Percentiles rank a stretch among this genome's conserved stretches.
Evolutionary conservation across 805 yeast genomes (phyloP).

Genomic region (Nakazawaea peltata): DNA sequence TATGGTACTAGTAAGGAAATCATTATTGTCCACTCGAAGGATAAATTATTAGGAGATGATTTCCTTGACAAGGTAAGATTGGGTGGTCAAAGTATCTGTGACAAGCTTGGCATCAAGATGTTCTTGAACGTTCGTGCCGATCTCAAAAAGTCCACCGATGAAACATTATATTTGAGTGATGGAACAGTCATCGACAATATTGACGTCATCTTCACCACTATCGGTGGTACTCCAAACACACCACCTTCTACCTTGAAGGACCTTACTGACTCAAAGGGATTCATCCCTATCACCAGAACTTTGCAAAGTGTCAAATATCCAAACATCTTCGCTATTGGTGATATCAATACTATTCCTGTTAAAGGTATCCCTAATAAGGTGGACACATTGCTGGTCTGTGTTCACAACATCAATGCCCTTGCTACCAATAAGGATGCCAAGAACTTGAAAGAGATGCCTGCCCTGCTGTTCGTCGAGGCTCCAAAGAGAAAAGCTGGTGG

Average conservation of each 20-base stretch:
- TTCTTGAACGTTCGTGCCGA: conserved; percentile 13
- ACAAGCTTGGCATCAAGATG: background rate
- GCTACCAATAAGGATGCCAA: background rate
- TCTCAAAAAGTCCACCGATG: background rate
- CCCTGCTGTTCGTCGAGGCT: background rate
- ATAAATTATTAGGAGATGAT: conserved; percentile 9
- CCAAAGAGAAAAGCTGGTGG: conserved; percentile 2
- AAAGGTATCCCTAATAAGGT: conserved; percentile 15
- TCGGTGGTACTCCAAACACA: conserved; percentile 16
- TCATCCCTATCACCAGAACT: conserved; percentile 8
- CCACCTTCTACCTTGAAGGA: conserved; percentile 13
- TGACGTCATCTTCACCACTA: conserved; percentile 13
- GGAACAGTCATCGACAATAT: conserved; percentile 11
- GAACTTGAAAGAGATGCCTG: conserved; percentile 1
- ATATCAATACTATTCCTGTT: conserved; percentile 17
- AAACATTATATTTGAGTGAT: conserved; percentile 1
- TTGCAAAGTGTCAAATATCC: conserved; percentile 4
- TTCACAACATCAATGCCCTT: conserved; percentile 13
- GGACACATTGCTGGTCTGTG: conserved; percentile 12
- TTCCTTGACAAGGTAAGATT: conserved; percentile 5
- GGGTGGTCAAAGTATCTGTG: conserved; percentile 4
- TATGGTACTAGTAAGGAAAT: conserved; percentile 17
- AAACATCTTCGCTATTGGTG: conserved; percentile 26
- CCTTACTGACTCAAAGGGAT: conserved; percentile 13
- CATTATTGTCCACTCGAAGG: conserved; percentile 16